These are phyloP conservation scores for Colletotrichum sp. DNA, from an alignment of 2,329 filamentous ascomycete species.

Conservation along the genomic window DNA sequence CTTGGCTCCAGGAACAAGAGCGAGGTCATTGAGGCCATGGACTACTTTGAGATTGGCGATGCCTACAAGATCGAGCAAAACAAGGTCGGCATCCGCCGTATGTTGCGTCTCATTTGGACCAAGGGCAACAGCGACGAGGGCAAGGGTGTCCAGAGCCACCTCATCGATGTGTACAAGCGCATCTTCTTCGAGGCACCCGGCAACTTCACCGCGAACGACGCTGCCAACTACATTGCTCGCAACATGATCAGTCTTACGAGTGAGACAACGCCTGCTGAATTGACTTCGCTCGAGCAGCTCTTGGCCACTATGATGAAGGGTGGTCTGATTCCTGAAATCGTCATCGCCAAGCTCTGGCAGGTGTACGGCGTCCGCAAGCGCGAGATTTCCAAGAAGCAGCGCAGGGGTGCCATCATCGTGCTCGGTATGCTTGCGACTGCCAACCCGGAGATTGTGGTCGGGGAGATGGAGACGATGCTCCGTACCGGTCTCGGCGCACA, in stretches of 20 bases:
- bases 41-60: conserved; percentile 95
- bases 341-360: conserved; percentile 94
- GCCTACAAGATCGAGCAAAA: conserved; percentile 96
- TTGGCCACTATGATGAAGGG: conserved; percentile 98
- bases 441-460: conserved; percentile 89
- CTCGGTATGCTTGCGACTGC: conserved; percentile 96
- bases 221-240: conserved; percentile 92
- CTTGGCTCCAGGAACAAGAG: conserved; percentile 96
- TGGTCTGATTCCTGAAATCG: conserved; percentile 82
- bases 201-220: conserved; percentile 84
- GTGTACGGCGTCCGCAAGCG: conserved; percentile 94
- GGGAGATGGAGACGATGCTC: conserved; percentile 94
- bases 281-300: conserved; percentile 94
- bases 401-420: conserved; percentile 93
- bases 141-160: conserved; percentile 94
- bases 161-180: conserved; percentile 95
- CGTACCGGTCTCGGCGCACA: conserved; percentile 84
- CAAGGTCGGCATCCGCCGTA: conserved; percentile 88
- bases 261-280: conserved; percentile 89
- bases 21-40: conserved; percentile 98
- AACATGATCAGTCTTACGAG: conserved; percentile 99
- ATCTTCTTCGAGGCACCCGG: conserved; percentile 96
- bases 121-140: conserved; percentile 99
- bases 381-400: conserved; percentile 89
- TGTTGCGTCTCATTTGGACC: conserved; percentile 98